Evolutionary conservation across 306 rosid genomes (phyloP).

Genomic region (Nissolia schottii): DNA sequence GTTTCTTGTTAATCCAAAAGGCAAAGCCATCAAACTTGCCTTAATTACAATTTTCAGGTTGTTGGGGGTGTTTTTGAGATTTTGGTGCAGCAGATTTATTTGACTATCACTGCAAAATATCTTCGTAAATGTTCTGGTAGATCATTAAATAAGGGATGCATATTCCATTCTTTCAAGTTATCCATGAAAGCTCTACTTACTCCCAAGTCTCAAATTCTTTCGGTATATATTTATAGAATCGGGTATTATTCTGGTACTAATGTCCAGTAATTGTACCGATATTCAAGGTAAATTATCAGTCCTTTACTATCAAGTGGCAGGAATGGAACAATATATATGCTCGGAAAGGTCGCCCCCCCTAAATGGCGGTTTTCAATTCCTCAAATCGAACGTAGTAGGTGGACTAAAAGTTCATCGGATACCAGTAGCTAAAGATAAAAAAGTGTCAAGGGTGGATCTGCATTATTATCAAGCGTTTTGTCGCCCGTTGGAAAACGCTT

Average conservation of each 20-base stretch:
- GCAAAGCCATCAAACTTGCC: neutral
- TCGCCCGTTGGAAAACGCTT: neutral
- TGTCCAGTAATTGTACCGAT: neutral
- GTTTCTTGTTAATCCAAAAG: slow-evolving; percentile 22
- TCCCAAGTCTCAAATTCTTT: neutral
- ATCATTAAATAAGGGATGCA: slow-evolving; percentile 1
- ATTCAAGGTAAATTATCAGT: neutral
- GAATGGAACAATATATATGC: too few species aligned
- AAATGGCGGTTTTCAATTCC: too few species aligned
- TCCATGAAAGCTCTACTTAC: neutral
- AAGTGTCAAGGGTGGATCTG: too few species aligned
- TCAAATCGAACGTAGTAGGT: too few species aligned
- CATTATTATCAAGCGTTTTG: too few species aligned
- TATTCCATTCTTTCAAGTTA: neutral
- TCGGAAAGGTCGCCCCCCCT: too few species aligned
- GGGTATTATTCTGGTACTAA: neutral
- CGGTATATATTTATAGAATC: neutral
- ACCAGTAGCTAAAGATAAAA: too few species aligned
- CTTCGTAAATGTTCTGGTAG: neutral
- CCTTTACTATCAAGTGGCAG: too few species aligned
- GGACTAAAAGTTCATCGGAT: too few species aligned
- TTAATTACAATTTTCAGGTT: neutral
- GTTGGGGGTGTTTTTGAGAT: neutral
- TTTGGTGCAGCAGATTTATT: neutral
- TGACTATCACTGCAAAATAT: slow-evolving; percentile 14